Conservation (phyloP, 2,329 filamentous ascomycete genomes). For the Berkeleyomyces rouxiae region DNA sequence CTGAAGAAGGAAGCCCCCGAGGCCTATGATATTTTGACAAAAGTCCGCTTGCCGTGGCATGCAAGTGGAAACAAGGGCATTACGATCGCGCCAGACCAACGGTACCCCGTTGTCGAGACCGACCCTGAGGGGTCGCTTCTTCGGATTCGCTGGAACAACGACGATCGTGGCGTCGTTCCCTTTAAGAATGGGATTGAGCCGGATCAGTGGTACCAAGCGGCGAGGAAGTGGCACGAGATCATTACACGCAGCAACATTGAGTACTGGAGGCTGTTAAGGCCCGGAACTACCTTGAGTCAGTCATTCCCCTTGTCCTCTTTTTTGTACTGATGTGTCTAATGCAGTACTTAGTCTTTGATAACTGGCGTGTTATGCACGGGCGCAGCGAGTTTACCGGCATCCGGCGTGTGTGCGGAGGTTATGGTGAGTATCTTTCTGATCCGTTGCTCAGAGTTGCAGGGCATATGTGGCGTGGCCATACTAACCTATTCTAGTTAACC, state of each 20-base stretch:
- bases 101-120: slow-evolving; percentile 54
- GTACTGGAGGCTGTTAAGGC: slow-evolving; percentile 66
- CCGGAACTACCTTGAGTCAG: slow-evolving; percentile 61
- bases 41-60: slow-evolving; percentile 52
- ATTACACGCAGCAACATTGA: slow-evolving; percentile 48
- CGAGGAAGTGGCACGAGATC: slow-evolving; percentile 54
- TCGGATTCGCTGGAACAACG: slow-evolving; percentile 84
- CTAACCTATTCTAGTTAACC: slow-evolving; percentile 40
- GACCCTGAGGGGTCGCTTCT: slow-evolving; percentile 19
- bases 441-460: not conserved
- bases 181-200: slow-evolving; percentile 32
- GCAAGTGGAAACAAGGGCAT: slow-evolving; percentile 81
- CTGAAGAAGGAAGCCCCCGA: slow-evolving; percentile 36
- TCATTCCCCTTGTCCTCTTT: slow-evolving; percentile 13
- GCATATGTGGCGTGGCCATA: not conserved
- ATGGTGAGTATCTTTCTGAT: slow-evolving; percentile 43
- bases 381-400: slow-evolving; percentile 67
- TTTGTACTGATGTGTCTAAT: slow-evolving; percentile 15
- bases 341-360: slow-evolving; percentile 62
- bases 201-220: slow-evolving; percentile 61
- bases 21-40: slow-evolving; percentile 41
- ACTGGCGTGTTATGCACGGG: slow-evolving; percentile 87
- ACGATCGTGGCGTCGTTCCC: slow-evolving; percentile 60
- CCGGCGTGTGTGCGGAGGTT: slow-evolving; percentile 77
- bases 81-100: slow-evolving; percentile 53